Evolutionary conservation across 768 basidiomycete genomes (phyloP).

Genomic region (Hypsizygus marmoreus): DNA sequence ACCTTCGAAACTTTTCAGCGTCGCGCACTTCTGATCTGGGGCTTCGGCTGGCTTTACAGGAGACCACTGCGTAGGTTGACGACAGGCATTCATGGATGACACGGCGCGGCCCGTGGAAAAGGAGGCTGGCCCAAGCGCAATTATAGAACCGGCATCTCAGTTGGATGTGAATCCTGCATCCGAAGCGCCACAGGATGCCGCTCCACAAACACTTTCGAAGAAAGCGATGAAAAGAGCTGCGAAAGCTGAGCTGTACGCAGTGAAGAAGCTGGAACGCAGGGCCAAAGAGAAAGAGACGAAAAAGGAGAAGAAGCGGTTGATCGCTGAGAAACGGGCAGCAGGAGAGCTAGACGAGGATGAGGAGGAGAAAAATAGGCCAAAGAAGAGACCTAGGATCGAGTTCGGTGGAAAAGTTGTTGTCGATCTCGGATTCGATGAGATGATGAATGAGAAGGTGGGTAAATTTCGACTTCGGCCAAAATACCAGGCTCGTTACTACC

Average conservation of each 20-base stretch:
- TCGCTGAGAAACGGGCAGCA: constrained; percentile 61
- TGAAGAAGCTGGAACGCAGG: constrained; percentile 71
- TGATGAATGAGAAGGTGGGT: constrained; percentile 91
- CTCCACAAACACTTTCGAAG: constrained; percentile 58
- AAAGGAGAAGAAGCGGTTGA: constrained; percentile 69
- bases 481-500: constrained; percentile 15
- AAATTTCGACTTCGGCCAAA: constrained; percentile 5
- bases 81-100: constrained; percentile 15
- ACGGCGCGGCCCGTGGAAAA: constrained; percentile 9
- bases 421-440: constrained; percentile 90
- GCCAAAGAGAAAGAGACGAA: constrained; percentile 76
- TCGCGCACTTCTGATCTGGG: neutral
- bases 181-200: constrained; percentile 11
- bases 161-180: constrained; percentile 8
- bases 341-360: constrained; percentile 59
- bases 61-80: neutral
- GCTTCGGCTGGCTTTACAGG: neutral
- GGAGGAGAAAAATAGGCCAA: constrained; percentile 37
- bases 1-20: constrained; percentile 10
- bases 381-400: constrained; percentile 41
- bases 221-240: constrained; percentile 76
- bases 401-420: constrained; percentile 73
- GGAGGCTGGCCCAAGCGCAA: constrained; percentile 7
- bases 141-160: neutral
- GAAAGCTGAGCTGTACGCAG: constrained; percentile 67